Percentiles rank a stretch among this genome's conserved stretches.
phyloP scores from a whole-genome alignment of 2,329 filamentous ascomycete genomes.

The Neofusicoccum kwambonambiense region DNA sequence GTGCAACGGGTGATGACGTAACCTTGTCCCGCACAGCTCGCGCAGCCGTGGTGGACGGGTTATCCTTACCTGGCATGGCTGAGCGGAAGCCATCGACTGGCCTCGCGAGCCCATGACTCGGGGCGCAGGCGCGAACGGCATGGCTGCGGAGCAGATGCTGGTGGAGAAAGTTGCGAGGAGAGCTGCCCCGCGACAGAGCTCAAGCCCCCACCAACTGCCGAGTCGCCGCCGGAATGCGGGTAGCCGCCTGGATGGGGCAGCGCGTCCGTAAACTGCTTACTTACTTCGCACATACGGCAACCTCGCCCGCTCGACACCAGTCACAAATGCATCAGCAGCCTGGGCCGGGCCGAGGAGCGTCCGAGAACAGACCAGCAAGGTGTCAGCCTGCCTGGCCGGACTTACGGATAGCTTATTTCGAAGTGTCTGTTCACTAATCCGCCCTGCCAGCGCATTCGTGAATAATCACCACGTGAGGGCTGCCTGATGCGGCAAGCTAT shows the following conservation, averaged over 20 bases:
- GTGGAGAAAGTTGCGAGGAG: background rate
- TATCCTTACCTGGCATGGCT: background rate
- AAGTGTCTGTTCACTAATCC: slow-evolving; percentile 2
- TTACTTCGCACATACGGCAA: background rate
- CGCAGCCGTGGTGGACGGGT: background rate
- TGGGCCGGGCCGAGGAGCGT: background rate
- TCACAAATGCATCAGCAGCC: background rate
- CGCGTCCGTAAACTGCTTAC: too few relatives aligned
- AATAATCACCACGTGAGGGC: background rate
- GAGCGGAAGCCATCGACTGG: background rate
- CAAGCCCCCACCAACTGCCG: background rate
- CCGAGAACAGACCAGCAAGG: background rate
- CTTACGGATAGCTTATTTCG: background rate
- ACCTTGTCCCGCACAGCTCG: background rate
- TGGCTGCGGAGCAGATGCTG: background rate
- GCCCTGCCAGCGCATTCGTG: background rate
- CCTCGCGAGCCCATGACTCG: background rate
- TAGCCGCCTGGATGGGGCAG: too few relatives aligned
- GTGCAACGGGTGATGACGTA: background rate
- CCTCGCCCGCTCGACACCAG: background rate
- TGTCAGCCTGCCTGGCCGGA: background rate
- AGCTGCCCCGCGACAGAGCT: background rate
- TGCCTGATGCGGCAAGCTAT: background rate
- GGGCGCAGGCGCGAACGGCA: background rate
- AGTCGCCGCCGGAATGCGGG: background rate